Base-by-base conservation (phyloP, 257 asterid species). In the Plantago elongata region DNA sequence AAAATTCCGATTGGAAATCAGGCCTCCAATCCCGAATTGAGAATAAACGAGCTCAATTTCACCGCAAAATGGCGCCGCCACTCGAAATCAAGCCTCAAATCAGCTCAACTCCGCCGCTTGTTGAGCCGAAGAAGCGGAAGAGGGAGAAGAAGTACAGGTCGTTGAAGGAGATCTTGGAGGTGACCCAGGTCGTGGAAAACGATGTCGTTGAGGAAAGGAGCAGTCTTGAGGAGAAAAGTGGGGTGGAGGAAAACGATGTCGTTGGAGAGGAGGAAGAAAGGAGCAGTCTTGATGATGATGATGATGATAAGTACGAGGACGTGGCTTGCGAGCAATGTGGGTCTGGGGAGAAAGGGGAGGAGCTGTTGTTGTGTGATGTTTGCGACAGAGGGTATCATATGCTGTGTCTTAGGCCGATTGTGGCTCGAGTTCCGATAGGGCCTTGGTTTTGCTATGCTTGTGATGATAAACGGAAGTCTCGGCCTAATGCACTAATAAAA, bases 371-470 rank as follows among this genome's bases (percentile, higher is more conserved):
- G 34, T 89, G 97, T 65, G 97, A 89, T n/a, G 70, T 69, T 60
- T 89, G 97, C 51, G 83, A 83, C 51, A 79, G 68, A 66, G 94
- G 95, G 3, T 83, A 69, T 50, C 97, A 89, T 59, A 81, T 87
- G 94, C 67, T 76, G 15, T 89, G 97, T 60, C 69, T 78, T 49
- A 81, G 95, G 70, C 97, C 97, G 0, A 77, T 89, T 22, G 77
- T 79, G 30, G 84, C 85, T 64, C 89, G 95, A 49, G 69, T 89
- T 13, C 97, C 97, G 6, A 69, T 75, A 63, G 94, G 94, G 3
- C 76, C 77, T 4, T 89, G 97, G 97, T 79, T 71, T 69, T 89
- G 97, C 78, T 76, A 83, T 15, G 64, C 64, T 61, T 89, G 97
- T 82, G 69, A 81, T 49, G 71, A n/a, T 44, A 76, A 73, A 78